phyloP scores from a whole-genome alignment of 306 rosid species.

The Pterocarpus macrocarpus region DNA sequence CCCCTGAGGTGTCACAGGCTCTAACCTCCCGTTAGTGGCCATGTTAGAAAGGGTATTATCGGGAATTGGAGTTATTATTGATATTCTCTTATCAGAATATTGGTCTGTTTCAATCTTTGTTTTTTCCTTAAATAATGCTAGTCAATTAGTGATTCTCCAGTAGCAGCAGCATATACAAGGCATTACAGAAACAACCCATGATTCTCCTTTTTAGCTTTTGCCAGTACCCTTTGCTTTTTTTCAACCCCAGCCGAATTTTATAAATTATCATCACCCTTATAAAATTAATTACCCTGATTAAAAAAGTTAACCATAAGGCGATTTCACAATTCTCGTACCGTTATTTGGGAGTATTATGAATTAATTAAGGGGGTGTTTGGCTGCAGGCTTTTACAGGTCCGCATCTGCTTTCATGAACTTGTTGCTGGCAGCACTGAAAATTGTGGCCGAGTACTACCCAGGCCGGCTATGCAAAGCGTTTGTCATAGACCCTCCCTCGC shows the following conservation, averaged over 20 bases:
- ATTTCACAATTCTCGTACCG: not conserved
- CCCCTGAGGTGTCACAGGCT: constrained; percentile 62
- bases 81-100: constrained; percentile 47
- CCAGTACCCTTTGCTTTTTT: constrained; percentile 27
- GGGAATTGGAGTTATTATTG: constrained; percentile 70
- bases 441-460: constrained; percentile 84
- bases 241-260: constrained; percentile 8
- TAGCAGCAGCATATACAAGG: constrained; percentile 33
- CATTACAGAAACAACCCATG: constrained; percentile 46
- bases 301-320: not conserved
- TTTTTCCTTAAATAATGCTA: constrained; percentile 63
- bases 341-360: not conserved
- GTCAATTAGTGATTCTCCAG: constrained; percentile 20
- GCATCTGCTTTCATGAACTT: constrained; percentile 90
- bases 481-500: constrained; percentile 90
- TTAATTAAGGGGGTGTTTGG: not conserved
- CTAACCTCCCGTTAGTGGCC: constrained; percentile 40
- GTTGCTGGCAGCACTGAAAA: constrained; percentile 74
- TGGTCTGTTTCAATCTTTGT: constrained; percentile 59
- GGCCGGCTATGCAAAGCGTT: constrained; percentile 74
- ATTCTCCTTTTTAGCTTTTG: constrained; percentile 56
- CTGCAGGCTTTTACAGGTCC: constrained; percentile 92
- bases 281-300: not conserved
- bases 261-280: constrained; percentile 27
- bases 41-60: constrained; percentile 58